Conservation (phyloP, 1,139 yeast species). For the Yamadazyma diospyri region DNA sequence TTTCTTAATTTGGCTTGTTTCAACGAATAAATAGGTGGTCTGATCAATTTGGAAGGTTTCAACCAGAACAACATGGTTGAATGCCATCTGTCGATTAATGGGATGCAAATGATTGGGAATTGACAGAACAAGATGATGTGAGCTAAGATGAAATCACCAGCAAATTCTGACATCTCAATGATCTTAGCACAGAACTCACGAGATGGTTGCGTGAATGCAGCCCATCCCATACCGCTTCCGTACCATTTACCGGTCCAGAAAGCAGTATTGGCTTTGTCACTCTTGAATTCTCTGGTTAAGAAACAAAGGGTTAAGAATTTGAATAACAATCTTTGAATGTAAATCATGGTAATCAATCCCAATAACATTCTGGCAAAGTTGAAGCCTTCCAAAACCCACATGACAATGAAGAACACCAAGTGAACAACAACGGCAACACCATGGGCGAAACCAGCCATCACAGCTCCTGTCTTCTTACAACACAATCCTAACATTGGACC, state of each 20-base stretch:
- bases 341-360: slow-evolving; percentile 81
- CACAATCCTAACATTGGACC: slow-evolving; percentile 94
- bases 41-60: slow-evolving; percentile 94
- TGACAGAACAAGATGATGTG: slow-evolving; percentile 85
- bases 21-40: slow-evolving; percentile 97
- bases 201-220: slow-evolving; percentile 94
- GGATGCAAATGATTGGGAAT: slow-evolving; percentile 81
- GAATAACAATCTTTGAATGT: slow-evolving; percentile 84
- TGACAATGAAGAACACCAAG: slow-evolving; percentile 80
- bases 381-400: slow-evolving; percentile 98
- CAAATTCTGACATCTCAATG: slow-evolving; percentile 92
- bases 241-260: slow-evolving; percentile 99
- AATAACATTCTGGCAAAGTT: slow-evolving; percentile 80
- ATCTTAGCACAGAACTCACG: slow-evolving; percentile 95
- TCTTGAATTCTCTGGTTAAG: slow-evolving; percentile 96
- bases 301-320: slow-evolving; percentile 75
- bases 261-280: slow-evolving; percentile 93
- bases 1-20: slow-evolving; percentile 96
- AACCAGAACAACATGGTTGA: slow-evolving; percentile 98
- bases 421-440: slow-evolving; percentile 89
- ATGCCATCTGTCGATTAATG: slow-evolving; percentile 95
- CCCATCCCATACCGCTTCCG: slow-evolving; percentile 89
- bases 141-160: slow-evolving; percentile 93
- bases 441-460: slow-evolving; percentile 95
- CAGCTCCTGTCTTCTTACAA: slow-evolving; percentile 97